A percentile compares a stretch with the other conserved stretches of the same genome.
Evolutionary conservation across 306 rosid species (phyloP).

Genomic region (Pachyrhizus erosus): DNA sequence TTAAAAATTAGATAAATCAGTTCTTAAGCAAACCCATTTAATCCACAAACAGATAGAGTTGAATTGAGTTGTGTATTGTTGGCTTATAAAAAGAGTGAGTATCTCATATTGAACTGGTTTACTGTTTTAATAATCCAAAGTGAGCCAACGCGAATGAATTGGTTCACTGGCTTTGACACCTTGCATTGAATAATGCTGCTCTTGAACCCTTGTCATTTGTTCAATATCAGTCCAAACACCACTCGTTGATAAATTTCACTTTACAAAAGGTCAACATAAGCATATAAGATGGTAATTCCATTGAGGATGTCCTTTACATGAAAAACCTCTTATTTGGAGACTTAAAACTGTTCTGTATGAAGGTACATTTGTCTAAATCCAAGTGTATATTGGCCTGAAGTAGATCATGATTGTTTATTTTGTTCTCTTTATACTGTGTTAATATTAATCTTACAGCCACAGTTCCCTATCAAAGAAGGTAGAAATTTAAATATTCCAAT

Average conservation of each 20-base stretch:
- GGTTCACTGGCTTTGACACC: too few relatives aligned
- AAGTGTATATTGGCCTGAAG: slow-evolving; percentile 1
- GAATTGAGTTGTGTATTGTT: too few relatives aligned
- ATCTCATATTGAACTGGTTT: too few relatives aligned
- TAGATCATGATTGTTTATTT: slow-evolving; percentile 4
- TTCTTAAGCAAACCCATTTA: too few relatives aligned
- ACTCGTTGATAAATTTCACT: neutral
- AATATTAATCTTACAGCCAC: slow-evolving; percentile 7
- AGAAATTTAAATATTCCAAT: slow-evolving; percentile 19
- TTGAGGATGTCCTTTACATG: neutral
- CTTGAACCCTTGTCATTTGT: too few relatives aligned
- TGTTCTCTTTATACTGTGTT: neutral
- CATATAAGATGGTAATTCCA: neutral
- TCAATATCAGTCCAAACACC: neutral
- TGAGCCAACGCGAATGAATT: too few relatives aligned
- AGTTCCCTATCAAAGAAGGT: slow-evolving; percentile 29
- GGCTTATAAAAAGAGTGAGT: too few relatives aligned
- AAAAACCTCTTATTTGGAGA: neutral
- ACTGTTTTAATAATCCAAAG: too few relatives aligned
- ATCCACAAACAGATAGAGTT: too few relatives aligned
- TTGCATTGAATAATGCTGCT: too few relatives aligned
- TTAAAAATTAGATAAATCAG: too few relatives aligned
- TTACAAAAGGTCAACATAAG: neutral
- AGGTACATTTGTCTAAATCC: slow-evolving; percentile 21
- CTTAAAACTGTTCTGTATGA: neutral